These are phyloP conservation scores for Gynostemma pentaphyllum DNA, from an alignment of 306 rosid genomes.

Conservation along the genomic window DNA sequence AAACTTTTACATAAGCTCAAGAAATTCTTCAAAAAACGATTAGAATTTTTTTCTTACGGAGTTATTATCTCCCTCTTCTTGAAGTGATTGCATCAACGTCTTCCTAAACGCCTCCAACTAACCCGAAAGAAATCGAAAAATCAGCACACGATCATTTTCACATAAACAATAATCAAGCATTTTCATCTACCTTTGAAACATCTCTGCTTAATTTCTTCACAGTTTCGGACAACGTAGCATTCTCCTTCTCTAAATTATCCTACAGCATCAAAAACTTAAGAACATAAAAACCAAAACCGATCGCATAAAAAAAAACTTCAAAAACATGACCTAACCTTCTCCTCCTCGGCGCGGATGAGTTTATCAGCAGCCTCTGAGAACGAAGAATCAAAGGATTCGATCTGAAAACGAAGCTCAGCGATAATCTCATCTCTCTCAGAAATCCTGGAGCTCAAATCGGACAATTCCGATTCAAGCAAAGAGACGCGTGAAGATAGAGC, in stretches of 20 bases:
- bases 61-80: constrained; percentile 48
- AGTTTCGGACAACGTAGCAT: constrained; percentile 39
- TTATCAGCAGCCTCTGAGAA: constrained; percentile 45
- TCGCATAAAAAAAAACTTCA: neutral
- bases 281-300: neutral
- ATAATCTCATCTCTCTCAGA: constrained; percentile 41
- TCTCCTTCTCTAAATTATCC: constrained; percentile 67
- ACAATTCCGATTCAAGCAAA: constrained; percentile 41
- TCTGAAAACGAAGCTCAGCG: constrained; percentile 44
- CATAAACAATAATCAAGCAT: neutral
- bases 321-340: constrained; percentile 34
- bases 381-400: constrained; percentile 38
- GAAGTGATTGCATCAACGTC: constrained; percentile 81
- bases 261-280: constrained; percentile 10
- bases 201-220: constrained; percentile 73
- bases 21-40: neutral
- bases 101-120: constrained; percentile 85
- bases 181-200: constrained; percentile 62
- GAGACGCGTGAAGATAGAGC: constrained; percentile 75
- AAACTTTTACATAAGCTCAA: neutral
- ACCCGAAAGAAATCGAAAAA: constrained; percentile 13
- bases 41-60: constrained; percentile 27
- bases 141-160: neutral
- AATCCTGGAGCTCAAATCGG: constrained; percentile 33
- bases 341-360: constrained; percentile 35